Evolutionary conservation across 148 eudicot species (phyloP).

Genomic region (Rhododendron kiyosumense): DNA sequence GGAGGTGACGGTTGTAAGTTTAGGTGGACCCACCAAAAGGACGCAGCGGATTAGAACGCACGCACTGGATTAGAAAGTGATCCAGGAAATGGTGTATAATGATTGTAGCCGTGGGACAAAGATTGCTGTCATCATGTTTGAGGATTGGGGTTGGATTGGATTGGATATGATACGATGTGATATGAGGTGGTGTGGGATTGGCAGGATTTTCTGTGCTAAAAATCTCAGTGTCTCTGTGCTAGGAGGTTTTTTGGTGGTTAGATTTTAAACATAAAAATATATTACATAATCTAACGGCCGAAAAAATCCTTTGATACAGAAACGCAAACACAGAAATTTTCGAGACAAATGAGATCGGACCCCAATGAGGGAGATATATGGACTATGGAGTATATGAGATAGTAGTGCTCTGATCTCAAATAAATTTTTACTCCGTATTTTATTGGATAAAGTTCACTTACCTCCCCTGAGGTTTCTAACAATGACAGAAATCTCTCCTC

Average conservation of each 20-base stretch:
- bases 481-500: too few species aligned
- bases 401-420: neutral
- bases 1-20: neutral
- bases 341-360: fast-evolving
- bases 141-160: neutral
- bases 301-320: too few species aligned
- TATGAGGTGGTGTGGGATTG: neutral
- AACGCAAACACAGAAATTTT: too few species aligned
- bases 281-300: too few species aligned
- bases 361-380: too few species aligned
- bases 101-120: neutral
- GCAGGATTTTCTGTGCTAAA: too few species aligned
- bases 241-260: too few species aligned
- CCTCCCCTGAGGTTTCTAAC: too few species aligned
- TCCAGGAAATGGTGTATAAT: neutral
- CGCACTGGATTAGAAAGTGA: neutral
- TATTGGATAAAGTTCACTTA: too few species aligned
- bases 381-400: neutral
- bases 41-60: neutral
- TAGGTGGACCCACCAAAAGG: neutral
- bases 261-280: too few species aligned
- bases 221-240: fast-evolving
- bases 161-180: neutral
- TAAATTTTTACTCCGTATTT: too few species aligned
- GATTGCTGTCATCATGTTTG: neutral